phyloP scores from a whole-genome alignment of 257 asterid species.

The Fraxinus pennsylvanica region DNA sequence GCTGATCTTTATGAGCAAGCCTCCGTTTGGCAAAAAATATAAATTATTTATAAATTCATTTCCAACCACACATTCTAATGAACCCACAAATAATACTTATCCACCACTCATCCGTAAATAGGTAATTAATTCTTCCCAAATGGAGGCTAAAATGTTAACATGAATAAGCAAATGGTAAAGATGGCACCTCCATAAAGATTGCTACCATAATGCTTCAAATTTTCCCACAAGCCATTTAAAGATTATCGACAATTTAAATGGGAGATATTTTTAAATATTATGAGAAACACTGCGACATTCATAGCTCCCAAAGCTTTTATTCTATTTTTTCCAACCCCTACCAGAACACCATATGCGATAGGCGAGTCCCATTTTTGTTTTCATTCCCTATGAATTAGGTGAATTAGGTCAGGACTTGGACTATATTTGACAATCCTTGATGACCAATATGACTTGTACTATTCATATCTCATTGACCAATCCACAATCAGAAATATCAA shows the following conservation, averaged over 20 bases:
- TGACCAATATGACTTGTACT: background rate
- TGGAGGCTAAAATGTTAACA: background rate
- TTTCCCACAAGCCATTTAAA: background rate
- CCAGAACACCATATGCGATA: background rate
- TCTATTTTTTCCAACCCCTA: background rate
- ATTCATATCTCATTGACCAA: background rate
- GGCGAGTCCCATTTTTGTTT: background rate
- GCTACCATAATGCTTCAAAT: background rate
- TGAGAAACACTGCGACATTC: background rate
- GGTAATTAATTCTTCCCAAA: too few relatives aligned
- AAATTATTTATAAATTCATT: too few relatives aligned
- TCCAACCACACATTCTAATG: too few relatives aligned
- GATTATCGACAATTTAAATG: background rate
- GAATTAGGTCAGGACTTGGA: background rate
- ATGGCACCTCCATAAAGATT: background rate
- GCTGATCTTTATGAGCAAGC: too few relatives aligned
- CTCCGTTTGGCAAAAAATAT: too few relatives aligned
- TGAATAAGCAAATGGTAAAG: background rate
- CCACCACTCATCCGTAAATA: too few relatives aligned
- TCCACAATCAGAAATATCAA: background rate
- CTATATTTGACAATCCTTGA: background rate
- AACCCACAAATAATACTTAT: too few relatives aligned
- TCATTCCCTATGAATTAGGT: background rate
- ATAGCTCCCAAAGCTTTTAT: background rate
- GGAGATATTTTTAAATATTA: background rate